Conservation (phyloP, 805 yeast species). For the Ogataea neopini region DNA sequence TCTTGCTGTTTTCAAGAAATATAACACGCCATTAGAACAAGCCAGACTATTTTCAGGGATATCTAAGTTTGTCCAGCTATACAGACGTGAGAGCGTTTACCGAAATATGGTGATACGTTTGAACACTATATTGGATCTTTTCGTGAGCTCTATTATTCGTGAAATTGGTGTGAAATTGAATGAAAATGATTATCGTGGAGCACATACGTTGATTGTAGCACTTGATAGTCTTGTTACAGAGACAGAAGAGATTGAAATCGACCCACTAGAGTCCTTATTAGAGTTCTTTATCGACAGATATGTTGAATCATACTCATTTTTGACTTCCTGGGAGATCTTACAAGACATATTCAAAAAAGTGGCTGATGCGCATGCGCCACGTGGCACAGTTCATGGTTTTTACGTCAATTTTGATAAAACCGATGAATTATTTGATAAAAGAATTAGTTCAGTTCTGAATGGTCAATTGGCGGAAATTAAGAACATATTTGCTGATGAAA, state of each 20-base stretch:
- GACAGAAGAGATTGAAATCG: slow-evolving; percentile 37
- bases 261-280: slow-evolving; percentile 34
- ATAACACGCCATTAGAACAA: slow-evolving; percentile 34
- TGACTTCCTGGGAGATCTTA: slow-evolving; percentile 25
- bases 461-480: slow-evolving; percentile 32
- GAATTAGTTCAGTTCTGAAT: slow-evolving; percentile 22
- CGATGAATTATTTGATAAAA: slow-evolving; percentile 26
- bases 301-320: slow-evolving; percentile 31
- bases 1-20: slow-evolving; percentile 31
- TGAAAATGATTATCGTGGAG: slow-evolving; percentile 43
- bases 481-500: slow-evolving; percentile 22
- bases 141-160: slow-evolving; percentile 66
- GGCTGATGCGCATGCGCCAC: background rate
- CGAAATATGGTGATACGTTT: slow-evolving; percentile 39
- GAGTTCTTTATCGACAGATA: slow-evolving; percentile 36
- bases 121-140: slow-evolving; percentile 60
- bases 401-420: slow-evolving; percentile 24
- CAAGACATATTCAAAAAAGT: slow-evolving; percentile 21
- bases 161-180: slow-evolving; percentile 66
- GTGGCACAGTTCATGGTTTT: slow-evolving; percentile 35
- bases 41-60: slow-evolving; percentile 34
- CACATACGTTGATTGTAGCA: slow-evolving; percentile 31
- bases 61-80: slow-evolving; percentile 29
- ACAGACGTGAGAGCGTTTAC: slow-evolving; percentile 22
- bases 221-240: slow-evolving; percentile 27